Percentiles rank a stretch among this genome's conserved stretches.
phyloP scores from a whole-genome alignment of 495 filamentous ascomycete species.

The Tetracladium marchalianum region DNA sequence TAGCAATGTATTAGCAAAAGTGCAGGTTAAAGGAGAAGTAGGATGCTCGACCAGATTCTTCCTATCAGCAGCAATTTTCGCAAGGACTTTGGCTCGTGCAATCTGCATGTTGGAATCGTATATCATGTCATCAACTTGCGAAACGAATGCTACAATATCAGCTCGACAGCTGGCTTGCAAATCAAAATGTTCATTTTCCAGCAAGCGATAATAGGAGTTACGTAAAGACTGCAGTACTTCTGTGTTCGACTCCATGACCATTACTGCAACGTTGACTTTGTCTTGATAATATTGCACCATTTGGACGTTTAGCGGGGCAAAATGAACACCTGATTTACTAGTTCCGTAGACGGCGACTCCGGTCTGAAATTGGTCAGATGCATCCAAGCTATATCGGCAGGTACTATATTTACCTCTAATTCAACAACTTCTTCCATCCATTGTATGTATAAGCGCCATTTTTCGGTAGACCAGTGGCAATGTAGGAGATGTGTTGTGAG shows the following conservation, averaged over 20 bases:
- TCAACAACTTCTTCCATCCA: slow-evolving; percentile 29
- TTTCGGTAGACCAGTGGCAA: slow-evolving; percentile 31
- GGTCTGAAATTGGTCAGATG: no score
- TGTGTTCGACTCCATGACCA: slow-evolving; percentile 28
- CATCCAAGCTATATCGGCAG: no score
- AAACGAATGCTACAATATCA: slow-evolving; percentile 23
- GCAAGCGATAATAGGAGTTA: slow-evolving; percentile 26
- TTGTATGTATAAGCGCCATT: slow-evolving; percentile 32
- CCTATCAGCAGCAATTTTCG: slow-evolving; percentile 24
- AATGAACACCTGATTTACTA: no score
- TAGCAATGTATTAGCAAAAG: slow-evolving; percentile 8
- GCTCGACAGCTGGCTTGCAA: slow-evolving; percentile 12
- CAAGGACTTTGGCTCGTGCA: slow-evolving; percentile 23
- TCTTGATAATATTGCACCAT: slow-evolving; percentile 28
- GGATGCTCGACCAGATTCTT: slow-evolving; percentile 30
- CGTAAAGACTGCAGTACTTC: slow-evolving; percentile 27
- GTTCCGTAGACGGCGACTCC: no score
- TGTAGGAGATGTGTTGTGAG: slow-evolving; percentile 29
- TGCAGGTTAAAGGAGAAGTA: slow-evolving; percentile 6
- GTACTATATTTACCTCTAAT: slow-evolving; percentile 23
- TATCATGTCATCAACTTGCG: slow-evolving; percentile 27
- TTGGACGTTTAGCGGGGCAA: slow-evolving; percentile 23
- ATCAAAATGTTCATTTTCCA: slow-evolving; percentile 23
- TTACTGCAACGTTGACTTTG: slow-evolving; percentile 23
- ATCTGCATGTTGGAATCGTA: slow-evolving; percentile 28